A percentile compares a stretch with the other conserved stretches of the same genome.
Conservation (phyloP, 768 basidiomycete genomes). For the Mycena rosella region DNA sequence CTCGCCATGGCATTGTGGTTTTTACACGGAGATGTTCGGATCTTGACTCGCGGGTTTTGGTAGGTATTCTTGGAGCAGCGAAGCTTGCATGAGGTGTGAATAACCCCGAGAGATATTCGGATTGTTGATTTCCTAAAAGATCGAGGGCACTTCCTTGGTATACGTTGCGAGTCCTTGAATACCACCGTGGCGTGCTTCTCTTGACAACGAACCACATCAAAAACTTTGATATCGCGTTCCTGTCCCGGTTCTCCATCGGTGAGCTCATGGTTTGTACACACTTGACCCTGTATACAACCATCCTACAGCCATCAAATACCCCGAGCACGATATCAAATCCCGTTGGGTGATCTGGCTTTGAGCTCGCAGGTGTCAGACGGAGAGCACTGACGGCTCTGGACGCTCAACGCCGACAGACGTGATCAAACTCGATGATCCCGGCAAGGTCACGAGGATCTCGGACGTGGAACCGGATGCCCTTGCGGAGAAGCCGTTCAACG, state of each 20-base stretch:
- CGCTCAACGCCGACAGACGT: slow-evolving; percentile 27
- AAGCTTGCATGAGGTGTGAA: slow-evolving; percentile 34
- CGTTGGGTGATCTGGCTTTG: slow-evolving; percentile 43
- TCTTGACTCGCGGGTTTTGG: not conserved
- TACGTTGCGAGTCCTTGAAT: slow-evolving; percentile 48
- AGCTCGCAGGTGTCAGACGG: slow-evolving; percentile 30
- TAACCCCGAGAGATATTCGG: too few species aligned
- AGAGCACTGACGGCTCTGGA: slow-evolving; percentile 11
- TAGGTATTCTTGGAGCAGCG: slow-evolving; percentile 43
- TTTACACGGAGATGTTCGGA: not conserved
- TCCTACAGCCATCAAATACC: slow-evolving; percentile 41
- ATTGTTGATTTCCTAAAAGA: not conserved
- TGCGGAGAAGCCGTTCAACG: slow-evolving; percentile 44
- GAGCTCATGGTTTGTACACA: not conserved
- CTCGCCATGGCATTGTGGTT: slow-evolving; percentile 36
- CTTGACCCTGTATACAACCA: not conserved
- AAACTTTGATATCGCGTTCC: slow-evolving; percentile 55
- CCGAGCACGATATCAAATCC: slow-evolving; percentile 39
- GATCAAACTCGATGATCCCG: slow-evolving; percentile 20
- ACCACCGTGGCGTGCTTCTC: slow-evolving; percentile 54
- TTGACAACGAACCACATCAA: slow-evolving; percentile 54
- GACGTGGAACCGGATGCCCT: slow-evolving; percentile 40
- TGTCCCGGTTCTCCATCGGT: slow-evolving; percentile 52
- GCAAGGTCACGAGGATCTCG: slow-evolving; percentile 27
- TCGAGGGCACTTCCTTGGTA: slow-evolving; percentile 44